These are phyloP conservation scores for Chaetoceros muelleri DNA, from an alignment of 108 stramenopile genomes.

Conservation along the genomic window DNA sequence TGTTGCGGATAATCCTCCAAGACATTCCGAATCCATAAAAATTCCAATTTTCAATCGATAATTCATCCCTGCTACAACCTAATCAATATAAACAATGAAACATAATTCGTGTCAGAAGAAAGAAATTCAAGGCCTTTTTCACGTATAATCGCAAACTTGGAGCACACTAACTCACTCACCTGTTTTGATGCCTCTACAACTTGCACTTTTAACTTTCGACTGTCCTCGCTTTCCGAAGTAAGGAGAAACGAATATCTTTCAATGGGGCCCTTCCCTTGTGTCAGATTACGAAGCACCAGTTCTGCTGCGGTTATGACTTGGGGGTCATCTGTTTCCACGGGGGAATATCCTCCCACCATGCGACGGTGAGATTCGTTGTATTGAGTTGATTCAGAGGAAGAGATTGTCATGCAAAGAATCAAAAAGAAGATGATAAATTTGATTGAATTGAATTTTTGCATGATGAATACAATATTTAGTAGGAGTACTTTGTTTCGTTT, in stretches of 20 bases:
- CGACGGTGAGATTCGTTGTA: no score
- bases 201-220: neutral
- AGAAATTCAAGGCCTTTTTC: no score
- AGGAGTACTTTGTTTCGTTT: no score
- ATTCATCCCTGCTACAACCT: conserved; percentile 14
- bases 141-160: no score
- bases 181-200: neutral
- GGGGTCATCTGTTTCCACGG: neutral
- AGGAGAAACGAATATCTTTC: neutral
- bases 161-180: neutral
- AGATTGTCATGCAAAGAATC: no score
- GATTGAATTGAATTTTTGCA: no score
- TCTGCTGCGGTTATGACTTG: neutral
- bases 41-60: conserved; percentile 13
- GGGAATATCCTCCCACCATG: neutral
- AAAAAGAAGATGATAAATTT: no score
- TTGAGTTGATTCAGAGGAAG: no score
- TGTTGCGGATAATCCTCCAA: conserved; percentile 13
- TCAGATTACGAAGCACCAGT: neutral
- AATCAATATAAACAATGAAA: no score
- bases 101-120: no score
- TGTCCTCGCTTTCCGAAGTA: neutral
- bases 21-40: neutral
- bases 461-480: no score
- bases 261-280: neutral